A percentile compares a stretch with the other conserved stretches of the same genome.
Evolutionary conservation across 164 flowering plant species (phyloP).

Genomic region (Berberis vulgaris): DNA sequence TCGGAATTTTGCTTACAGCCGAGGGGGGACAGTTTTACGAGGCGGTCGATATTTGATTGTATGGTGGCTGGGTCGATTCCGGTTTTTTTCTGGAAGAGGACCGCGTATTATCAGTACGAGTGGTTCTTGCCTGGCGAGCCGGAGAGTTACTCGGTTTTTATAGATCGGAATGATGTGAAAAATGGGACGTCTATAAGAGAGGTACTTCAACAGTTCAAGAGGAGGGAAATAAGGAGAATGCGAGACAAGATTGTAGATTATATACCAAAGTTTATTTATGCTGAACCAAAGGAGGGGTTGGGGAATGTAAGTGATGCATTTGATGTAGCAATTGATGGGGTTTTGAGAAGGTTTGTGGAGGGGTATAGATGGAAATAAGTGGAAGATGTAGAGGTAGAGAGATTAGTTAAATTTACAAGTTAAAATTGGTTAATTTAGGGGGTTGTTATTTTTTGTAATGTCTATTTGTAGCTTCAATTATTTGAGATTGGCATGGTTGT

Average conservation of each 20-base stretch:
- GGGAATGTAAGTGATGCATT: conserved; percentile 60
- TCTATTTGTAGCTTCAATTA: no score
- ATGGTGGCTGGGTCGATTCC: conserved; percentile 98
- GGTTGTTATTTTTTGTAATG: no score
- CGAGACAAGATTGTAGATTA: conserved; percentile 62
- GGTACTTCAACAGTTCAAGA: conserved; percentile 45
- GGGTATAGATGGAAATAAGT: conserved; percentile 7
- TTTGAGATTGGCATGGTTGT: no score
- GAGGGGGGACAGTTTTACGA: conserved; percentile 85
- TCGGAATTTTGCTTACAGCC: conserved; percentile 92
- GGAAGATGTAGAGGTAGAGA: not conserved
- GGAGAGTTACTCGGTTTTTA: conserved; percentile 74
- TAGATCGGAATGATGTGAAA: conserved; percentile 57
- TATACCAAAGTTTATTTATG: conserved; percentile 68
- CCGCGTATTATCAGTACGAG: conserved; percentile 75
- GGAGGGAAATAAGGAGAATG: conserved; percentile 50
- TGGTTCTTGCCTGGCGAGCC: conserved; percentile 79
- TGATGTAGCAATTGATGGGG: conserved; percentile 81
- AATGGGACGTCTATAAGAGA: conserved; percentile 50
- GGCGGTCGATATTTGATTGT: conserved; percentile 89
- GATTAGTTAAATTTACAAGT: no score
- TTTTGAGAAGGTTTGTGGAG: conserved; percentile 55
- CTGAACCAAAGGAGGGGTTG: conserved; percentile 40
- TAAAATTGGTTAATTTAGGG: no score
- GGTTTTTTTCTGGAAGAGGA: conserved; percentile 85